Base-by-base conservation (phyloP, 73 alveolate genomes). In the Durusdinium trenchii region DNA sequence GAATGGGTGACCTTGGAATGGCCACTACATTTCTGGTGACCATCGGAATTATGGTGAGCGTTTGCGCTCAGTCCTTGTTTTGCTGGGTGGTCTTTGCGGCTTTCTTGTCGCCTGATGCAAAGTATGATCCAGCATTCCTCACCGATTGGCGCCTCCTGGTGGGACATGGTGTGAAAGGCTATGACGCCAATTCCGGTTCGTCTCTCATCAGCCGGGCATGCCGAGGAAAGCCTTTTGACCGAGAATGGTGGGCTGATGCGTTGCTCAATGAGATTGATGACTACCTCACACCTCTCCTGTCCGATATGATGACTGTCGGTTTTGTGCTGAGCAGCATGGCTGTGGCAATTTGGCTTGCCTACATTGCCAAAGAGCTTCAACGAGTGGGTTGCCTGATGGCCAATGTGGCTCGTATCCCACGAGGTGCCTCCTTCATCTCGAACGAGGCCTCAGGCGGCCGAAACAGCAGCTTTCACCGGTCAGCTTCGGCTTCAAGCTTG, bases 261-360 rank as follows among this genome's bases (percentile, higher is more conserved):
- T 51, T 84, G 57, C 36, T 84, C 54, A 84, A 52, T 51, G 94
- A 84, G 75, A 84, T 84, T 38, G 94, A 84, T 50, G 94, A 78
- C 76, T 84, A 84, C 36, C 51, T 84, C 76, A n/a, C 94, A 4
- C 94, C 94, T 6, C 16, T 84, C 76, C 26, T 84, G 54, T 84
- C 94, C 14, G 76, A 50, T 6, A 52, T 50, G 42, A 51, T 84
- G 94, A 84, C 94, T 2, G 94, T 84, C 54, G 94, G 94, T 23
- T 84, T 45, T 40, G 38, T 84, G 76, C 94, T 84, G 38, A 84
- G 94, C 76, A 84, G 94, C 94, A 84, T 84, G 94, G 94, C 94
- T 50, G 94, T 84, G 52, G 94, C 78, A 0, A 84, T 84, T 84
- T 84, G 94, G 94, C 40, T 84, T 38, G 94, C 94, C 75, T 84